phyloP scores from a whole-genome alignment of 805 yeast genomes.

The Starmerella stigmatis region DNA sequence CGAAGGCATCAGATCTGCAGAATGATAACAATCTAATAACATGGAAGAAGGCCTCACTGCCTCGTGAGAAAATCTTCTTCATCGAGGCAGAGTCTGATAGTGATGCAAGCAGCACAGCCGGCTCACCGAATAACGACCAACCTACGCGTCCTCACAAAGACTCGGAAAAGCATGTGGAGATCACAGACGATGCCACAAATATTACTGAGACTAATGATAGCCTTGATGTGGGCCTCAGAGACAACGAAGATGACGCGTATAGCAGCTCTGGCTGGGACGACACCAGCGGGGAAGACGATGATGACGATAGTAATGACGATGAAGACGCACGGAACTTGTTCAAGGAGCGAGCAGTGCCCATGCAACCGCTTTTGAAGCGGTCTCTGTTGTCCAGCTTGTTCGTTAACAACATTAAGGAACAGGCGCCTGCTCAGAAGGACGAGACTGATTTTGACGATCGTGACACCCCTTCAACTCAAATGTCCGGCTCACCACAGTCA shows the following conservation, averaged over 20 bases:
- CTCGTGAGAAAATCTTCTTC: slow-evolving; percentile 32
- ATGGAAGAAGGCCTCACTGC: slow-evolving; percentile 15
- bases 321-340: slow-evolving; percentile 24
- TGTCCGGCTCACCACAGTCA: neutral
- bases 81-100: slow-evolving; percentile 34
- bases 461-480: neutral
- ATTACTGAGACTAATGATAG: neutral
- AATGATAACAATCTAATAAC: neutral
- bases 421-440: neutral
- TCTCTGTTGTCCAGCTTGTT: slow-evolving; percentile 34
- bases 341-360: slow-evolving; percentile 27
- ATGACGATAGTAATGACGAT: slow-evolving; percentile 25
- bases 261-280: slow-evolving; percentile 23
- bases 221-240: neutral
- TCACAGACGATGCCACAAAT: slow-evolving; percentile 14
- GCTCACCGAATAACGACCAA: slow-evolving; percentile 15
- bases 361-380: slow-evolving; percentile 28
- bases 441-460: neutral
- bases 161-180: slow-evolving; percentile 12
- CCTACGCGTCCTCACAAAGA: neutral
- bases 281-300: slow-evolving; percentile 12
- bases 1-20: neutral
- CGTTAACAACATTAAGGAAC: slow-evolving; percentile 23
- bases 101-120: slow-evolving; percentile 16
- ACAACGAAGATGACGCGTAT: slow-evolving; percentile 14